Conservation (phyloP, 2,329 filamentous ascomycete species). For the Cytospora chrysosperma region DNA sequence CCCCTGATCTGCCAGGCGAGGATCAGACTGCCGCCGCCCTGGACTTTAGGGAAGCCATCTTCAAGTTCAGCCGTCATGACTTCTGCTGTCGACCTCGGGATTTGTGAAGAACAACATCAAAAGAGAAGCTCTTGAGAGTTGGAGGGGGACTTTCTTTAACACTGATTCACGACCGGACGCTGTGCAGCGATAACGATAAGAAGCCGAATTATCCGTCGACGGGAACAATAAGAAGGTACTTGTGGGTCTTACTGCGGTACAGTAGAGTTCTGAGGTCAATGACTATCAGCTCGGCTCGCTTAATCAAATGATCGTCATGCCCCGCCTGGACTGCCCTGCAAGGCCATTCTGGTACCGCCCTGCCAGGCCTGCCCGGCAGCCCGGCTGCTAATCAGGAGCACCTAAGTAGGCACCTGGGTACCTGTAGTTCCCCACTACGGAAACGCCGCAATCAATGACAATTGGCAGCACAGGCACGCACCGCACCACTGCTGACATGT, state of each 20-base stretch:
- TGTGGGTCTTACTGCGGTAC: neutral
- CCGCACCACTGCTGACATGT: too few species aligned
- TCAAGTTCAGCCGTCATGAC: constrained; percentile 6
- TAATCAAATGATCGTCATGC: neutral
- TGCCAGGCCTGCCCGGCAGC: too few species aligned
- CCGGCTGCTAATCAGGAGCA: too few species aligned
- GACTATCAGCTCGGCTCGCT: neutral
- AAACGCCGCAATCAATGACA: neutral
- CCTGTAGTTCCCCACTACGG: neutral
- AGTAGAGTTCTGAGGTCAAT: too few species aligned
- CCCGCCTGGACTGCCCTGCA: neutral
- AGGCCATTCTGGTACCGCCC: too few species aligned
- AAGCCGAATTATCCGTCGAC: neutral
- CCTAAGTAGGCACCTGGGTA: too few species aligned
- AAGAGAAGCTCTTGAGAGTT: too few species aligned
- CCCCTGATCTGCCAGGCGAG: constrained; percentile 92
- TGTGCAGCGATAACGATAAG: neutral
- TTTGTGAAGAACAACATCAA: too few species aligned
- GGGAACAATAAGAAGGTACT: neutral
- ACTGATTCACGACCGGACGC: too few species aligned
- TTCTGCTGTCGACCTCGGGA: too few species aligned
- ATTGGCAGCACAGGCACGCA: neutral
- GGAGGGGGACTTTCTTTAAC: too few species aligned
- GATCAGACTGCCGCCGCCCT: constrained; percentile 90
- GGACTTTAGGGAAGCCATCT: constrained; percentile 69